These are phyloP conservation scores for Starmerella gropengiesseri DNA, from an alignment of 805 yeast genomes.

Conservation along the genomic window DNA sequence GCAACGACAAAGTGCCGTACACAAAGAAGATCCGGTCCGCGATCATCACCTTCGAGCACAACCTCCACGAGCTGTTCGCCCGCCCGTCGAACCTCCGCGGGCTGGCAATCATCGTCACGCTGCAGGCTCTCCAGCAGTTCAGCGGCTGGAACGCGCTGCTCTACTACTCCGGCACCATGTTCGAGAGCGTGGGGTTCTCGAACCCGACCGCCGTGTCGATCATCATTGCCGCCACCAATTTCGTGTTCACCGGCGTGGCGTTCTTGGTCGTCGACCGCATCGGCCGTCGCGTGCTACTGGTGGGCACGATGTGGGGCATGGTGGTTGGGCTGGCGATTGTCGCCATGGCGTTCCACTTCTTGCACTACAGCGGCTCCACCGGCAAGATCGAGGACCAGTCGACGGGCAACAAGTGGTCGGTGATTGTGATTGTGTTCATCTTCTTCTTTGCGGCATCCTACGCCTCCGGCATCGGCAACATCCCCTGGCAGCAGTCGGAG, in stretches of 20 bases:
- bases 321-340: constrained; percentile 60
- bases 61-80: constrained; percentile 28
- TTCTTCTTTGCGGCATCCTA: constrained; percentile 79
- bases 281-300: constrained; percentile 75
- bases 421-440: constrained; percentile 74
- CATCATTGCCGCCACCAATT: constrained; percentile 88
- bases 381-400: constrained; percentile 25
- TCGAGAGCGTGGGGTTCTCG: constrained; percentile 78
- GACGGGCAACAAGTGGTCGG: constrained; percentile 52
- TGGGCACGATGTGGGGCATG: constrained; percentile 81
- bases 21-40: constrained; percentile 21
- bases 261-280: constrained; percentile 75
- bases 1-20: constrained; percentile 19
- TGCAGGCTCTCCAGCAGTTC: constrained; percentile 94
- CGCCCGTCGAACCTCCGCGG: constrained; percentile 67
- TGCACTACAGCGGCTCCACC: constrained; percentile 49
- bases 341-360: constrained; percentile 84
- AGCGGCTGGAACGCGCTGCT: constrained; percentile 93
- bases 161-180: constrained; percentile 90
- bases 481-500: constrained; percentile 97
- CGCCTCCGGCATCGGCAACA: constrained; percentile 92
- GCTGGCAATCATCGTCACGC: constrained; percentile 76
- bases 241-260: constrained; percentile 75
- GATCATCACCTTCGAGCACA: constrained; percentile 24
- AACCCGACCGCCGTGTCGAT: constrained; percentile 91